phyloP scores from a whole-genome alignment of 352 stramenopile species.

The Phytopythium oedochilum region DNA sequence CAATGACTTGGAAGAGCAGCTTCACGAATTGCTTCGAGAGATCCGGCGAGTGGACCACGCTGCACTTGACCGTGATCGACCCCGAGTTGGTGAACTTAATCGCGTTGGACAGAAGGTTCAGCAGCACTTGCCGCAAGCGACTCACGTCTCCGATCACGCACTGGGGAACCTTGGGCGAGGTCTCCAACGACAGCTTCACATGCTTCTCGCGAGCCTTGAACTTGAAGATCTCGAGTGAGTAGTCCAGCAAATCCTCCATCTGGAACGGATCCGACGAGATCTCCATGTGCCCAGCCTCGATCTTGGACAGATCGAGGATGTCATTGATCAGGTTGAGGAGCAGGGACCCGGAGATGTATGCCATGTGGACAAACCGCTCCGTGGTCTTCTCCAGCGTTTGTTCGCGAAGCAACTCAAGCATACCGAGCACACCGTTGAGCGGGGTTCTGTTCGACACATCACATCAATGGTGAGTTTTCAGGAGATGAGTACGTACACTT shows the following conservation, averaged over 20 bases:
- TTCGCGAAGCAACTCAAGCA: conserved; percentile 66
- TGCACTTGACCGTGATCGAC: conserved; percentile 64
- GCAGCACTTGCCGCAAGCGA: conserved; percentile 59
- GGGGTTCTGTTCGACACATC: conserved; percentile 30
- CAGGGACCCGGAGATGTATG: conserved; percentile 60
- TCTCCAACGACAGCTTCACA: conserved; percentile 72
- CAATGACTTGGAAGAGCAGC: conserved; percentile 65
- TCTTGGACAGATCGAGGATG: conserved; percentile 87
- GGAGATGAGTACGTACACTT: background rate
- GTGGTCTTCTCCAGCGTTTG: conserved; percentile 54
- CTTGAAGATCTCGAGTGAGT: conserved; percentile 82
- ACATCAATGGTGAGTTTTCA: no score
- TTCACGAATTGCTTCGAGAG: conserved; percentile 53
- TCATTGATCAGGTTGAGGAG: conserved; percentile 80
- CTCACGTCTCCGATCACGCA: conserved; percentile 57
- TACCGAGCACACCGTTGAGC: conserved; percentile 73
- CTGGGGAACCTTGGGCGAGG: conserved; percentile 45
- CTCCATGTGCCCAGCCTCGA: conserved; percentile 87
- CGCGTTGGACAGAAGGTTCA: conserved; percentile 72
- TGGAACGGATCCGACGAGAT: conserved; percentile 74
- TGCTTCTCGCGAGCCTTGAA: conserved; percentile 76
- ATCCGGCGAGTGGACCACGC: conserved; percentile 44
- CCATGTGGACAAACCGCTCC: conserved; percentile 67
- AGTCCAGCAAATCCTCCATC: conserved; percentile 68
- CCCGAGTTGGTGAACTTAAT: conserved; percentile 80